Conservation (phyloP, 2,329 filamentous ascomycete genomes). For the Plenodomus tracheiphilus region DNA sequence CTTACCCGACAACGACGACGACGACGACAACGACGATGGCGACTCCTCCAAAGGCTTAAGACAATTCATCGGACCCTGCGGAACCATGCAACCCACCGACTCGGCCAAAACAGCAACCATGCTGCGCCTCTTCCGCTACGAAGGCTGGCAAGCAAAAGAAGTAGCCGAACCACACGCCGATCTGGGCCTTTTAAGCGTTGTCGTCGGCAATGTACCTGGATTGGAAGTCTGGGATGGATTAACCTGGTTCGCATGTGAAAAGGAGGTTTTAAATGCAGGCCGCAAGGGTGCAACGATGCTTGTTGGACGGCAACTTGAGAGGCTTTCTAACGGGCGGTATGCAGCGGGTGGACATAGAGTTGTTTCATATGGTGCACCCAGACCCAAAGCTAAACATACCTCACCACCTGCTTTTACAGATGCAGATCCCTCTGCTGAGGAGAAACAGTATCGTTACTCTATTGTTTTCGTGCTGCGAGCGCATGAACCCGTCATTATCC, state of each 20-base stretch:
- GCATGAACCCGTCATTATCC: slow-evolving; percentile 30
- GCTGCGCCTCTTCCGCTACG: slow-evolving; percentile 43
- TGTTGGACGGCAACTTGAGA: slow-evolving; percentile 36
- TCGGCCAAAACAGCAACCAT: slow-evolving; percentile 39
- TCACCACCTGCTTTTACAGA: background rate
- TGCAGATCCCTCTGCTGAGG: background rate
- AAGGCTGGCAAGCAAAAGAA: slow-evolving; percentile 38
- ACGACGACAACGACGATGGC: too few relatives aligned
- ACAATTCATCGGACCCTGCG: slow-evolving; percentile 33
- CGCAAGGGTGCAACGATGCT: slow-evolving; percentile 31
- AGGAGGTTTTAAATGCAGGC: slow-evolving; percentile 19
- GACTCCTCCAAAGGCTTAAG: slow-evolving; percentile 20
- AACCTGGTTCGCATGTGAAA: slow-evolving; percentile 33
- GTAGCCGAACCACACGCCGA: slow-evolving; percentile 45
- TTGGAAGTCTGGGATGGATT: slow-evolving; percentile 40
- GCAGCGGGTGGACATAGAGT: slow-evolving; percentile 41
- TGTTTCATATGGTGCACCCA: slow-evolving; percentile 33
- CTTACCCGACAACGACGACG: slow-evolving; percentile 15
- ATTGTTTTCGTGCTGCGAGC: slow-evolving; percentile 45
- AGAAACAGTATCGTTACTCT: slow-evolving; percentile 34
- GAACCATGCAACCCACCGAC: slow-evolving; percentile 21
- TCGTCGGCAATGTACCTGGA: slow-evolving; percentile 42
- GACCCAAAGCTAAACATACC: too few relatives aligned
- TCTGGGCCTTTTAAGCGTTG: slow-evolving; percentile 38
- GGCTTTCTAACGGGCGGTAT: slow-evolving; percentile 32